phyloP scores from a whole-genome alignment of 2,329 filamentous ascomycete genomes.

The Hypoxylon sp. region DNA sequence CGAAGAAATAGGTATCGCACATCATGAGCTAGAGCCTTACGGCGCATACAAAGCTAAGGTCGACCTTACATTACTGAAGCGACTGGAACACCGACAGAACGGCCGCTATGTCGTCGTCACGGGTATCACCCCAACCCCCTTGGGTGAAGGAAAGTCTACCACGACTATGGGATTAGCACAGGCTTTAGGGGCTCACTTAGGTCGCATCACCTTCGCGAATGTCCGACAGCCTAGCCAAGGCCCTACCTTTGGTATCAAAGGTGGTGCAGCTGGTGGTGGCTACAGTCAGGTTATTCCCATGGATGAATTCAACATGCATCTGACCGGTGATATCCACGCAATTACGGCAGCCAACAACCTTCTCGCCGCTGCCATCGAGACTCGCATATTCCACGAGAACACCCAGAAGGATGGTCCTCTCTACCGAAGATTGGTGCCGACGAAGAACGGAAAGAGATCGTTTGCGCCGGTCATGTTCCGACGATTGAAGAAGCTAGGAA shows the following conservation, averaged over 20 bases:
- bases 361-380: slow-evolving; percentile 94
- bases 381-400: slow-evolving; percentile 97
- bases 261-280: slow-evolving; percentile 93
- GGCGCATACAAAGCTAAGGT: slow-evolving; percentile 97
- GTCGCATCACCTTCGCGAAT: slow-evolving; percentile 92
- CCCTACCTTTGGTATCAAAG: slow-evolving; percentile 98
- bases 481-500: slow-evolving; percentile 93
- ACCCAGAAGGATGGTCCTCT: slow-evolving; percentile 92
- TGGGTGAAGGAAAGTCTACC: slow-evolving; percentile 98
- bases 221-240: slow-evolving; percentile 97
- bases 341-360: slow-evolving; percentile 98
- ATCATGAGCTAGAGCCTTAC: slow-evolving; percentile 93
- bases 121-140: slow-evolving; percentile 94
- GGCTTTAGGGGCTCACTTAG: slow-evolving; percentile 88
- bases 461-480: slow-evolving; percentile 94
- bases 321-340: slow-evolving; percentile 98
- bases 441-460: slow-evolving; percentile 87
- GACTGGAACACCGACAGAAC: slow-evolving; percentile 86
- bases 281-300: slow-evolving; percentile 99
- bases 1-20: slow-evolving; percentile 85
- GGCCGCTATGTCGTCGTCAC: slow-evolving; percentile 93
- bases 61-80: slow-evolving; percentile 81
- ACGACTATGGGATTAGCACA: slow-evolving; percentile 97
- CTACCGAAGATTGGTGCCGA: slow-evolving; percentile 87
- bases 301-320: slow-evolving; percentile 98